Evolutionary conservation across 805 yeast genomes (phyloP).

Genomic region (Komagataella phaffii): DNA sequence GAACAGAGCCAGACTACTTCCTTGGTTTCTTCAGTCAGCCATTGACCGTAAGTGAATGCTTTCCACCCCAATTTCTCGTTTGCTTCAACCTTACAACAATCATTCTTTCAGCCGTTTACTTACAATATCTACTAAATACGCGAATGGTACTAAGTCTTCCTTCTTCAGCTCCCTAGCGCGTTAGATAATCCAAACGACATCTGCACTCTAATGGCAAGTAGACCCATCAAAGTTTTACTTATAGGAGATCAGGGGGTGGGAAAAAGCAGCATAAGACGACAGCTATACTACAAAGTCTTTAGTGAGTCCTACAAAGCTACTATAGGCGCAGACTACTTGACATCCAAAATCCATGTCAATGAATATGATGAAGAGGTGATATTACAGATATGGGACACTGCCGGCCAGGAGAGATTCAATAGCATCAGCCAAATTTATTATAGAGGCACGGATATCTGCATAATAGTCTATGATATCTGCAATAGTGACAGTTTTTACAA

Average conservation of each 20-base stretch:
- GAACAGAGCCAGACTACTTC: no score
- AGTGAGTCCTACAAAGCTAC: conserved; percentile 45
- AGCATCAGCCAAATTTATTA: conserved; percentile 41
- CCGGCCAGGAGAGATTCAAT: conserved; percentile 88
- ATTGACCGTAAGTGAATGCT: no score
- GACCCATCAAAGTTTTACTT: conserved; percentile 32
- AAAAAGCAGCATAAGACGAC: conserved; percentile 42
- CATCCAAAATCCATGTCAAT: conserved; percentile 19
- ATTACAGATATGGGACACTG: conserved; percentile 80
- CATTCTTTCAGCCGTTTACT: no score
- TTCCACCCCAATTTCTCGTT: background rate
- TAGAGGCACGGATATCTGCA: conserved; percentile 43
- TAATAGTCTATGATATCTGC: conserved; percentile 40
- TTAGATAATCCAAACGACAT: no score
- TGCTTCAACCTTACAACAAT: no score
- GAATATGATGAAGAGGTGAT: conserved; percentile 14
- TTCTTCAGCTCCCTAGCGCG: background rate
- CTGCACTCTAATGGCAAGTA: background rate
- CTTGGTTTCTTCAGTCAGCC: no score
- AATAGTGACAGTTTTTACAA: conserved; percentile 35
- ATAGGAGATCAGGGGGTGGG: conserved; percentile 50
- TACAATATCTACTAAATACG: background rate
- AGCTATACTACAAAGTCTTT: conserved; percentile 40
- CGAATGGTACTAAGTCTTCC: background rate
- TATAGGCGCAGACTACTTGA: conserved; percentile 44